Percentiles rank a stretch among this genome's conserved stretches.
These are phyloP conservation scores for Camelina hispida DNA, from an alignment of 345 rosid species.

Conservation along the genomic window DNA sequence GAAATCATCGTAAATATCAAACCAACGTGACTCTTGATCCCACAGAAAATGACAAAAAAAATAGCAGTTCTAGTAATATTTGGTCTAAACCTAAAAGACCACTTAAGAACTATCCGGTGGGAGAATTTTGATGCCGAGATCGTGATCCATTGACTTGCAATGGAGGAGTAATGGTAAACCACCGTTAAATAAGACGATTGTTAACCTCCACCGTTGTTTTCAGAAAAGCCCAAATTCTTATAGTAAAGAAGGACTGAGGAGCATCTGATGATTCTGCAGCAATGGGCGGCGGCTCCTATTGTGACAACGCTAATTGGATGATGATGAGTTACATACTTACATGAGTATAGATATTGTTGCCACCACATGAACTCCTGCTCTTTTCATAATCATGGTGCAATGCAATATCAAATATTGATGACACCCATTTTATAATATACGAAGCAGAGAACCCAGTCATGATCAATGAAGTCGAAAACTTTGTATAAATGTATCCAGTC, in stretches of 20 bases:
- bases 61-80: slow-evolving; percentile 1
- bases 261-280: not conserved
- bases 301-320: slow-evolving; percentile 5
- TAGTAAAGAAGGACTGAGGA: slow-evolving; percentile 13
- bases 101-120: slow-evolving; percentile 8
- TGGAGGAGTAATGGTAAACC: not conserved
- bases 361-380: slow-evolving; percentile 20
- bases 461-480: not conserved
- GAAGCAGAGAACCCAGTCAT: not conserved
- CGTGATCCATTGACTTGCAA: slow-evolving; percentile 16
- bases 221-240: not conserved
- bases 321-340: not conserved
- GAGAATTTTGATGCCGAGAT: slow-evolving; percentile 6
- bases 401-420: not conserved
- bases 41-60: slow-evolving; percentile 12
- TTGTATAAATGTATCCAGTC: not conserved
- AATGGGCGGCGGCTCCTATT: not conserved
- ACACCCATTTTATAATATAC: not conserved
- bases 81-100: slow-evolving; percentile 32
- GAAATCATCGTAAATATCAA: slow-evolving; percentile 17
- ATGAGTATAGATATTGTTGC: not conserved
- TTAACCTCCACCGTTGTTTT: slow-evolving; percentile 29
- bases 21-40: slow-evolving; percentile 15
- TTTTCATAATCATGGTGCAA: not conserved
- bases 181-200: slow-evolving; percentile 32